Evolutionary conservation across 371 early-diverging fungal genomes (phyloP), one percentile per base, ranked within the genome.

Genomic region (Batrachochytrium dendrobatidis): DNA sequence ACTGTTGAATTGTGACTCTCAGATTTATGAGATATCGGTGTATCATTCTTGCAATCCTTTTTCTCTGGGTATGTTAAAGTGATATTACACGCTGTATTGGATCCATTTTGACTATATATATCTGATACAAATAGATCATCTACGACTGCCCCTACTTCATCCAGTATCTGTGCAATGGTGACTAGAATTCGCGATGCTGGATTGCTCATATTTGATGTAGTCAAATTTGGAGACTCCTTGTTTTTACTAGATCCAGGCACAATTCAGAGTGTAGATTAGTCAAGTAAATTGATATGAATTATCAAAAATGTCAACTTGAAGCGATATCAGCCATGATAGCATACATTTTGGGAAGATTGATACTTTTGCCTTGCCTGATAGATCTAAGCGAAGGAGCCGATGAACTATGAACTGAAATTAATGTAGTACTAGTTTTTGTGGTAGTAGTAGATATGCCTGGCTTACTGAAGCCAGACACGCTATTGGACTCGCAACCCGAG

Each of bases 321-420:
- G n/a, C n/a, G n/a, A 39, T n/a, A 39, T 12, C 39, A 12, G 39
- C 39, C 39, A 39, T 12, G 35, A 22, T 2, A 3, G 28, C 32
- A 29, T 59, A 62, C 62, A 62, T 54, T 29, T 62, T 62, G 0
- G 62, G 62, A 12, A 62, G 35, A 24, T 48, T 56, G 12, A 62
- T n/a, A 22, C 29, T 44, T 39, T 44, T 45, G 29, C 30, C 57
- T 4, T 7, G 30, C 29, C 26, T 45, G 6, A 26, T 24, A 12
- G 46, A 5, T 26, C 3, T 5, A 12, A 5, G 5, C 20, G 12
- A 7, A 3, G 46, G 3, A 45, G 12, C 3, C 20, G 46, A 5
- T 26, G 39, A n/a, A n/a, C n/a, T n/a, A n/a, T n/a, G n/a, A n/a
- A n/a, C n/a, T n/a, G n/a, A n/a, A n/a, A n/a, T n/a, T n/a, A n/a